Evolutionary conservation across 2,329 filamentous ascomycete species (phyloP).

Genomic region (Metarhizium brunneum): DNA sequence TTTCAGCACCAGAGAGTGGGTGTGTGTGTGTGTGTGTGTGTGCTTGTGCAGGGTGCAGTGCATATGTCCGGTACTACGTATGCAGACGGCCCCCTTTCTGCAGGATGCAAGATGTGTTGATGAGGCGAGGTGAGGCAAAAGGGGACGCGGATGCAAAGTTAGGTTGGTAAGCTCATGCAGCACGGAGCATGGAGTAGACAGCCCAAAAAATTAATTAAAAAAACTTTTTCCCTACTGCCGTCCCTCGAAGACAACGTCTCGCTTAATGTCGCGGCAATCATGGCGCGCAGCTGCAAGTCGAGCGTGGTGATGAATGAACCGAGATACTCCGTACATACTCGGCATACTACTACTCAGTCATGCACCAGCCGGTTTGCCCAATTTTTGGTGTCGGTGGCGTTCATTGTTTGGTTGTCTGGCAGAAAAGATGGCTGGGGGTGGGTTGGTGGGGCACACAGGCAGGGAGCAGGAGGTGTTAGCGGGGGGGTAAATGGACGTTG

Average conservation of each 20-base stretch:
- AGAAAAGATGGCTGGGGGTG: constrained; percentile 6
- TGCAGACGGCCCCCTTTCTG: background rate
- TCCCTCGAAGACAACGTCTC: no score
- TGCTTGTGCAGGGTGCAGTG: background rate
- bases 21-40: background rate
- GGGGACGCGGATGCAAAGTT: background rate
- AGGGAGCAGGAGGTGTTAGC: background rate
- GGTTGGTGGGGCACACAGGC: constrained; percentile 1
- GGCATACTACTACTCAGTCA: no score
- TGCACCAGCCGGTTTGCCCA: no score
- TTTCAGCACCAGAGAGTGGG: background rate
- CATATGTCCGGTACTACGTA: background rate
- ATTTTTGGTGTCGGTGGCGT: no score
- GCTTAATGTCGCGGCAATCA: background rate
- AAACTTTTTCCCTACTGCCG: no score
- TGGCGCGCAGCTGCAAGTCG: background rate
- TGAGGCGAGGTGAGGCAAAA: background rate
- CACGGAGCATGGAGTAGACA: no score
- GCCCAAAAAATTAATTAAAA: no score
- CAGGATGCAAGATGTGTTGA: background rate
- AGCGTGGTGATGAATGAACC: background rate
- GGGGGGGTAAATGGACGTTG: background rate
- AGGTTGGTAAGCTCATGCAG: background rate
- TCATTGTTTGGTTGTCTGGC: background rate
- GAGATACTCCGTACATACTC: no score